phyloP scores from a whole-genome alignment of 768 basidiomycete genomes.

The Suillus cothurnatus region DNA sequence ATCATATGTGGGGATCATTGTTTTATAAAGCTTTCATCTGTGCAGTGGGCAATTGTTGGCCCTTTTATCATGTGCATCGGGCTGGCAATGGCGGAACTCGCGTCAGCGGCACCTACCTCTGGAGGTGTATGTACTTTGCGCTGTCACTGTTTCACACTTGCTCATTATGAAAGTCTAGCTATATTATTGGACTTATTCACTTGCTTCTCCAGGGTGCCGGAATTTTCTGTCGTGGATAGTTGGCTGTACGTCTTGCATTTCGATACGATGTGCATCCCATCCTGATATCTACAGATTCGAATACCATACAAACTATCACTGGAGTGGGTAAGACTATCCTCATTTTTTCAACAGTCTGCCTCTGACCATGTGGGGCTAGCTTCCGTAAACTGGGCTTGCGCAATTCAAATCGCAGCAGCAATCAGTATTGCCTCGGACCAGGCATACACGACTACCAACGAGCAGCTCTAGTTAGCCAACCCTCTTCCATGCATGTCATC shows the following conservation, averaged over 20 bases:
- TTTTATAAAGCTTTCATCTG: not conserved
- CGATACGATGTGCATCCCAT: not conserved
- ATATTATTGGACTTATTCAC: constrained; percentile 4
- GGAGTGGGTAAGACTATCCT: constrained; percentile 18
- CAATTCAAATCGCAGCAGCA: not conserved
- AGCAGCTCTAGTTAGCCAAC: constrained; percentile 45
- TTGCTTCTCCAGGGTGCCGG: not conserved
- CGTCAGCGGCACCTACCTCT: not conserved
- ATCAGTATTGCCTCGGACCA: constrained; percentile 43
- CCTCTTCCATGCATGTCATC: constrained; percentile 43
- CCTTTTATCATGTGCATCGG: constrained; percentile 65
- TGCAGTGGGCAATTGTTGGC: constrained; percentile 66
- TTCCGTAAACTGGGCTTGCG: constrained; percentile 1
- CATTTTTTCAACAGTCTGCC: not conserved
- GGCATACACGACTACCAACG: constrained; percentile 44
- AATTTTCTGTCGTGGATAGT: constrained; percentile 30
- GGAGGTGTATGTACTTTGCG: not conserved
- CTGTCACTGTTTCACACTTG: not conserved
- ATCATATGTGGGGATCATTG: not conserved
- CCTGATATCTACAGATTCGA: not conserved
- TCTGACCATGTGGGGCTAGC: not conserved
- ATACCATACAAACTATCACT: constrained; percentile 40
- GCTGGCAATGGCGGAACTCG: constrained; percentile 71
- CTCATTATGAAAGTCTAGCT: constrained; percentile 18
- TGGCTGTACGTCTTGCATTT: constrained; percentile 41